Evolutionary conservation across 805 yeast genomes (phyloP), one percentile per base, ranked within the genome.

Genomic region (Jamesozyma piceae): DNA sequence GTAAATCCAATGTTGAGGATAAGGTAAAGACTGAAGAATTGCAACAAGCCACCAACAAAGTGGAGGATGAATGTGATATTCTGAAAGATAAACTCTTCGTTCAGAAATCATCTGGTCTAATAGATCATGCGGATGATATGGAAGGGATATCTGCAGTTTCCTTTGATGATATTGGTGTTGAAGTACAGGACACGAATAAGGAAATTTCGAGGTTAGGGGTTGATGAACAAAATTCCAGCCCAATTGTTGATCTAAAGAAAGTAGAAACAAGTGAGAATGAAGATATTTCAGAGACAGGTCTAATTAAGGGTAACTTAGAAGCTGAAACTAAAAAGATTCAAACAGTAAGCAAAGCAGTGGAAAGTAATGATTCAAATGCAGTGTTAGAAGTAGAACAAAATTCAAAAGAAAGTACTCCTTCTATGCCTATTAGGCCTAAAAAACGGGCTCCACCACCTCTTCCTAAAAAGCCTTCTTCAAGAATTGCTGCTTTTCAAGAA

Each of bases 401-500:
- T 6, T 6, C 11, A 11, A 29, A 29, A 29, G 32, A 29, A 29
- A n/a, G 5, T 29, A 33, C 18, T n/a, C 44, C 41, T n/a, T 19
- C 18, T 55, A 51, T 43, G 6, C 44, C 48, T 15, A 22, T 29
- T 2, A 42, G 44, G 37, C 42, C 47, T 33, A 40, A 35, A 28
- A 62, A 54, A 31, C 56, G 52, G 34, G 66, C 68, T 1, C 75
- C 86, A 13, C 87, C 87, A 5, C 80, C 78, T 26, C 78, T 78
- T 20, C 90, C 90, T 3, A 82, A 82, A 53, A 83, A 83, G 51
- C 78, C 86, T 15, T 82, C 90, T 0, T 78, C 87, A 1, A 81
- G 72, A 48, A 83, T 83, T 46, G 88, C 89, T 1, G 88, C 88
- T 0, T 83, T 83, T 58, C 94, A 83, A 55, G 82, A 81, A 53